Conservation (phyloP, 139 green algal species). For the Pedinophyceae sp. region DNA sequence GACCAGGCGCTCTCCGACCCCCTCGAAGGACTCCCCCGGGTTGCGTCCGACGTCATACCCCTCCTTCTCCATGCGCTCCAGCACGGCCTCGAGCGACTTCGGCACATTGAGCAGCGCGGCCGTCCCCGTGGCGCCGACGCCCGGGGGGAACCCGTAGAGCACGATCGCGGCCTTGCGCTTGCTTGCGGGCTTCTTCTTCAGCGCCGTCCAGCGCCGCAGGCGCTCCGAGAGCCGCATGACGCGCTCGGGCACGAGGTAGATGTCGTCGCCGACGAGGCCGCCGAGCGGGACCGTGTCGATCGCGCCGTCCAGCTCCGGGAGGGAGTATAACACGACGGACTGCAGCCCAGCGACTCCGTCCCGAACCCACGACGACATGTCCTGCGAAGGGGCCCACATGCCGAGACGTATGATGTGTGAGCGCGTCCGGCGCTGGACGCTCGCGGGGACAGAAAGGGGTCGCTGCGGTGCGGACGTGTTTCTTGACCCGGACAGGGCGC, state of each 20-base stretch:
- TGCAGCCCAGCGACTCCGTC: constrained; percentile 71
- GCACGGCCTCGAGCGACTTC: constrained; percentile 38
- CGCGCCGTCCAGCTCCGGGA: constrained; percentile 92
- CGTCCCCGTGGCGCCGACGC: constrained; percentile 86
- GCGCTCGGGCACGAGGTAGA: constrained; percentile 75
- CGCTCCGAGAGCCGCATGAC: constrained; percentile 49
- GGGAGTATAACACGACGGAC: constrained; percentile 83
- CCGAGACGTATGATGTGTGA: neutral
- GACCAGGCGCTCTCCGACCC: constrained; percentile 20
- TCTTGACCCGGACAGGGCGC: neutral
- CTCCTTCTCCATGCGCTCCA: constrained; percentile 32
- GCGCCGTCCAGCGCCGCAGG: constrained; percentile 53
- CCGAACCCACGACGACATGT: constrained; percentile 60
- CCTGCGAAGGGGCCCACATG: constrained; percentile 12
- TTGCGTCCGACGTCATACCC: constrained; percentile 15
- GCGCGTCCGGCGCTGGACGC: no score
- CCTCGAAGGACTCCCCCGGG: constrained; percentile 3
- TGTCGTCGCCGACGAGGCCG: constrained; percentile 80
- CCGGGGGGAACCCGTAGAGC: constrained; percentile 91
- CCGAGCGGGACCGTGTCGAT: constrained; percentile 84
- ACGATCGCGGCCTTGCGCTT: constrained; percentile 60
- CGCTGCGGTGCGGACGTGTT: neutral
- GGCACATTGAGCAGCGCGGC: constrained; percentile 94
- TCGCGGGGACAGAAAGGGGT: neutral
- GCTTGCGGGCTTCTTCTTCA: constrained; percentile 18